Conservation (phyloP, 2,329 filamentous ascomycete genomes). For the Colletotrichum liriopes region DNA sequence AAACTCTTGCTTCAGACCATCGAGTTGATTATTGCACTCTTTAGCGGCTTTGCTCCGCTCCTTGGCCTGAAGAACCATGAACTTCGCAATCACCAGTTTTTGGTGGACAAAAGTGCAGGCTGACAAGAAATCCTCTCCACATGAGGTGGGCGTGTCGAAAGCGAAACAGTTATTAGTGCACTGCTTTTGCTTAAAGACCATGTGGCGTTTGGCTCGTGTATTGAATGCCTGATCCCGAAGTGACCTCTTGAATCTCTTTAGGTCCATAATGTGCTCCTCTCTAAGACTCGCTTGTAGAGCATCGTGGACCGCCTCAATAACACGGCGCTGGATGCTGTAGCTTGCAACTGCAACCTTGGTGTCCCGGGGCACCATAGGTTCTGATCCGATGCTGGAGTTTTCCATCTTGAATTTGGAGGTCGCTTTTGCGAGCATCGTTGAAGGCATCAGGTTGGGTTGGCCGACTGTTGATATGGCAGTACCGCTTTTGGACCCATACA, state of each 20-base stretch:
- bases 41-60: background rate
- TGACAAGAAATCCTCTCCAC: background rate
- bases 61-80: background rate
- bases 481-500: too few relatives aligned
- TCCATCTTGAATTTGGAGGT: background rate
- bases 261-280: background rate
- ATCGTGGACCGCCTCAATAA: background rate
- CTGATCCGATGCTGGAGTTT: background rate
- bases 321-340: slow-evolving; percentile 1
- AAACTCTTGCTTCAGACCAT: background rate
- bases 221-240: background rate
- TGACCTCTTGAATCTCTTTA: background rate
- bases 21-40: background rate
- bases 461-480: background rate
- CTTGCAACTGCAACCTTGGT: background rate
- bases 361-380: background rate
- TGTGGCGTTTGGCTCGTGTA: background rate
- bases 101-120: background rate
- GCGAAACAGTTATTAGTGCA: too few relatives aligned
- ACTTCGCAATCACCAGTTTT: background rate
- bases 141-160: background rate
- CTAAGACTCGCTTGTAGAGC: background rate
- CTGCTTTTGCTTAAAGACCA: background rate
- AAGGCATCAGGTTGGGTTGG: background rate
- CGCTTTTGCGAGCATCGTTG: background rate